Conservation (phyloP, 1,139 yeast species). For the Diutina siamensis region DNA sequence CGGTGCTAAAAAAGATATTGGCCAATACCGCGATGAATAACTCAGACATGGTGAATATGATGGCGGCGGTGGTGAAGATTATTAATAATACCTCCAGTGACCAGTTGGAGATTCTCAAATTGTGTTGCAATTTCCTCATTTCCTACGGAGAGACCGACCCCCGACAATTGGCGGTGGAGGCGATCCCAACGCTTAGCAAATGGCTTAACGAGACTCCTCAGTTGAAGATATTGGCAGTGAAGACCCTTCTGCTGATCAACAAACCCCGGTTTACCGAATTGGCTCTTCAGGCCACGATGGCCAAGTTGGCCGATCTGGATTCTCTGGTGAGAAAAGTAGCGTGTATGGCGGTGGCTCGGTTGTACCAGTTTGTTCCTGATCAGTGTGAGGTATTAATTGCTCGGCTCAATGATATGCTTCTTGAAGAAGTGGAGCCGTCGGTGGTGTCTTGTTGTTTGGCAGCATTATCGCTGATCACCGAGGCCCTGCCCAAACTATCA, state of each 20-base stretch:
- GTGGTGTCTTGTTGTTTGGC: slow-evolving; percentile 63
- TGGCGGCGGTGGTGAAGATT: slow-evolving; percentile 55
- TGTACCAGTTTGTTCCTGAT: slow-evolving; percentile 46
- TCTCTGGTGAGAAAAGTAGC: slow-evolving; percentile 36
- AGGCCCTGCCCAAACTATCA: slow-evolving; percentile 35
- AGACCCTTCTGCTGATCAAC: background rate
- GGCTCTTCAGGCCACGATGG: background rate
- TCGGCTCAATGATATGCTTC: slow-evolving; percentile 44
- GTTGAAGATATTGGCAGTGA: background rate
- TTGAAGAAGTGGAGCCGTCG: slow-evolving; percentile 49
- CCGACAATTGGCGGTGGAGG: background rate
- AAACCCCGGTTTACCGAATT: background rate
- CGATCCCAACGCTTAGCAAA: background rate
- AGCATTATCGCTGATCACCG: slow-evolving; percentile 56
- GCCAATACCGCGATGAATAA: slow-evolving; percentile 82
- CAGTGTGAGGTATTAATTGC: slow-evolving; percentile 36
- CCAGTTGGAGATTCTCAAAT: background rate
- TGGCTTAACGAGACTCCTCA: background rate
- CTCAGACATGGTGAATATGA: slow-evolving; percentile 55
- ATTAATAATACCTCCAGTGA: slow-evolving; percentile 22
- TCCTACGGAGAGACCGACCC: background rate
- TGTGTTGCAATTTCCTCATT: background rate
- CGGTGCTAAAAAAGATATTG: slow-evolving; percentile 61
- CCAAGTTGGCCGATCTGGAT: background rate
- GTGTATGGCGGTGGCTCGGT: slow-evolving; percentile 56